Base-by-base conservation (phyloP, 495 filamentous ascomycete genomes). In the Neurospora pannonica region DNA sequence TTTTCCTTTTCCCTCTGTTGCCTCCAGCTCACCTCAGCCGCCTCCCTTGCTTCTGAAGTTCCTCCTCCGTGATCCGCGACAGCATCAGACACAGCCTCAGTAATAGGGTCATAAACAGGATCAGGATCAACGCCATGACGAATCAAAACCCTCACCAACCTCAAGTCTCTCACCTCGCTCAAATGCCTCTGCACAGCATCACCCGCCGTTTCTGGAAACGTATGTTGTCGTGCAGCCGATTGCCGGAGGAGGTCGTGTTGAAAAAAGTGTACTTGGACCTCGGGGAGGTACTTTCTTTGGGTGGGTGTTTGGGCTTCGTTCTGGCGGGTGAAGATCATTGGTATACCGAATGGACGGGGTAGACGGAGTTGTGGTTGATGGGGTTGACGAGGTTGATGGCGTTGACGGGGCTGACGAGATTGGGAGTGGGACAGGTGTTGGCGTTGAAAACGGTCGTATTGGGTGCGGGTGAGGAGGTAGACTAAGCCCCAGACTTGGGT, bases 401-500 rank as follows among this genome's bases (percentile, higher is more conserved):
- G n/a, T 48, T 1, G 43, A 21, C 9, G n/a, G 11, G 11, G 21
- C 1, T 24, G 48, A 2, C 11, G 8, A 8, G 24, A 5, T 3
- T 7, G 48, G 24, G 21, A 13, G 10, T 4, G n/a, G 48, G 21
- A 15, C 0, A 31, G 54, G 6, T 81, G 71, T 84, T 78, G 38
- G 84, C 83, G 43, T 71, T 75, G 0, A 81, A 82, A 3, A 84
- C 85, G 1, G 81, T 80, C 67, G 84, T 83, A 74, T 76, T 80
- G 6, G 4, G 70, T 21, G 0, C 76, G 71, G 34, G 78, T 76
- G 8, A 86, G 74, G 28, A 73, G 76, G 70, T 85, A 86, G 5
- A 85, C 67, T 3, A 85, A 54, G 28, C 85, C 85, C 76, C 84
- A 86, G 34, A 86, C 83, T 31, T 80, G 54, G 28, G 28, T 9